Evolutionary conservation across 2,329 filamentous ascomycete species (phyloP).

Genomic region (Lachnellula cervina): DNA sequence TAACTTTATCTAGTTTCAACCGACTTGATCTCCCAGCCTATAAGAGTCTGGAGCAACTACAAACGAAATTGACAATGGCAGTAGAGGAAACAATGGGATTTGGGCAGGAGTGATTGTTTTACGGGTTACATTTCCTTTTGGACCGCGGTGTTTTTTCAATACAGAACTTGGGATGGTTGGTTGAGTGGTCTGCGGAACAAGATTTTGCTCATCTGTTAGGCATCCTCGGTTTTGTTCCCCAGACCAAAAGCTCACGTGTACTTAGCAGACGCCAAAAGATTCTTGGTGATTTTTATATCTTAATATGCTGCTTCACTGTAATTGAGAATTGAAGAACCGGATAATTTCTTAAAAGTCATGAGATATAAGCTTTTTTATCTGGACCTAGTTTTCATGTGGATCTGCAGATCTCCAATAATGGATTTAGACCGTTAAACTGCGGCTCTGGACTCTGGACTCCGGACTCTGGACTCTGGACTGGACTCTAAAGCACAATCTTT

Average conservation of each 20-base stretch:
- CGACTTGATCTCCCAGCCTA: conserved; percentile 92
- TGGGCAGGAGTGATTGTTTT: conserved; percentile 71
- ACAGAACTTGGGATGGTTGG: conserved; percentile 17
- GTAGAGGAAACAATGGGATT: conserved; percentile 99
- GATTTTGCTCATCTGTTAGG: conserved; percentile 2
- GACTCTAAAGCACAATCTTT: neutral
- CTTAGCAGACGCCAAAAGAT: conserved; percentile 5
- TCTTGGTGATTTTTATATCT: conserved; percentile 2
- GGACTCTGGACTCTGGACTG: neutral
- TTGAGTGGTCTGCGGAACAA: conserved; percentile 2
- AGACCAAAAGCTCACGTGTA: conserved; percentile 4
- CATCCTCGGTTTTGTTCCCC: neutral
- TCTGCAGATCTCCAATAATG: neutral
- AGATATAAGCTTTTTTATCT: neutral
- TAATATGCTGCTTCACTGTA: neutral
- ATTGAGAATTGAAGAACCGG: neutral
- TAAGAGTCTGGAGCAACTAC: conserved; percentile 78
- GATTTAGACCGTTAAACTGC: too few relatives aligned
- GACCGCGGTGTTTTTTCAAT: conserved; percentile 21
- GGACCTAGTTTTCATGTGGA: neutral
- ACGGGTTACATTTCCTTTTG: conserved; percentile 12
- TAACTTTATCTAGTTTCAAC: conserved; percentile 68
- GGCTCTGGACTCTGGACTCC: neutral
- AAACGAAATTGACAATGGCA: conserved; percentile 88
- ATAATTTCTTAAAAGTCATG: too few relatives aligned